Percentiles rank a stretch among this genome's conserved stretches.
These are phyloP conservation scores for Trypanosoma mega DNA, from an alignment of 208 protist genomes.

Conservation along the genomic window DNA sequence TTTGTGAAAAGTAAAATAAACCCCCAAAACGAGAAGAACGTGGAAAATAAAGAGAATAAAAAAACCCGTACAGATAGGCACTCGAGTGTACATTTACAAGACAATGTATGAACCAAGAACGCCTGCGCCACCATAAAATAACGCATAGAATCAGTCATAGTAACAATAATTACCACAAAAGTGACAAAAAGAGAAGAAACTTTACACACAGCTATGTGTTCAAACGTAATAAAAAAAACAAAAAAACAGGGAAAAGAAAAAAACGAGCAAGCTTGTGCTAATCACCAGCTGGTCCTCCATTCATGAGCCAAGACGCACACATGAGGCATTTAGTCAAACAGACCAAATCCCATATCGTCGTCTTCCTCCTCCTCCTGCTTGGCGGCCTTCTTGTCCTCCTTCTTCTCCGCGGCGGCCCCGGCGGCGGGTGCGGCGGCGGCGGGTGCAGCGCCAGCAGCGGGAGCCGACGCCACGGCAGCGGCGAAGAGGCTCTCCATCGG, in stretches of 20 bases:
- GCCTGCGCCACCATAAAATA: too few species aligned
- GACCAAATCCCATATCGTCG: conserved; percentile 80
- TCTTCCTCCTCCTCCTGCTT: conserved; percentile 50
- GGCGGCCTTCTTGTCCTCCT: background rate
- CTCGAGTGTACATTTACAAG: too few species aligned
- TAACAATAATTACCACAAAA: too few species aligned
- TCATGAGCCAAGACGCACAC: too few species aligned
- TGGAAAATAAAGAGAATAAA: background rate
- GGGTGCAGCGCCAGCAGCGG: conserved; percentile 37
- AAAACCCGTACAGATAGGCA: too few species aligned
- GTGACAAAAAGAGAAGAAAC: too few species aligned
- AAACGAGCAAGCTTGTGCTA: background rate
- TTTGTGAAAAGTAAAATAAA: background rate
- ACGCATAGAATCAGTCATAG: too few species aligned
- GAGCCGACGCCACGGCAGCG: conserved; percentile 45
- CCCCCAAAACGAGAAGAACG: background rate
- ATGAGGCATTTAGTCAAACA: conserved; percentile 59
- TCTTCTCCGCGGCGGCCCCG: background rate
- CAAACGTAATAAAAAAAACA: conserved; percentile 1
- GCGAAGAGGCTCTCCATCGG: conserved; percentile 63
- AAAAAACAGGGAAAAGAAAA: background rate
- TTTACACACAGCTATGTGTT: background rate
- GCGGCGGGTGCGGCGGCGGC: conserved; percentile 20
- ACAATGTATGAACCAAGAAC: too few species aligned
- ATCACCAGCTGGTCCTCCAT: background rate